Evolutionary conservation across 2,329 filamentous ascomycete genomes (phyloP).

Genomic region (Ascochyta rabiei): DNA sequence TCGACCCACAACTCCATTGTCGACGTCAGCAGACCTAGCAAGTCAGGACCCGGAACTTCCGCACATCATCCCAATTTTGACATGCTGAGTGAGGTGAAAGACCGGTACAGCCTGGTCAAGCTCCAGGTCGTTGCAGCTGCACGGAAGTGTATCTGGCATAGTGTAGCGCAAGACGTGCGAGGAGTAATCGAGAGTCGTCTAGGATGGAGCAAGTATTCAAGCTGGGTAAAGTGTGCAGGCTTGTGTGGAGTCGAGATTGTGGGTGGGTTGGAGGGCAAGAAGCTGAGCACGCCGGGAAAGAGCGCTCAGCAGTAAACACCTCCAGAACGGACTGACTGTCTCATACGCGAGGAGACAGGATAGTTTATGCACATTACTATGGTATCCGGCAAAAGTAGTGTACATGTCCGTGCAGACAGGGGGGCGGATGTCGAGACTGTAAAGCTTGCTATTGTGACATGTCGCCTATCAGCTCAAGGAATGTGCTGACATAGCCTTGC

Average conservation of each 20-base stretch:
- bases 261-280: not conserved
- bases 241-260: not conserved
- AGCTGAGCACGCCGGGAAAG: not conserved
- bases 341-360: not conserved
- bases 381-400: no score
- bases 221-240: not conserved
- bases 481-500: no score
- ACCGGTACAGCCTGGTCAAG: not conserved
- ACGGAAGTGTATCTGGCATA: not conserved
- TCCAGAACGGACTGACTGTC: not conserved
- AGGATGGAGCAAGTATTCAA: no score
- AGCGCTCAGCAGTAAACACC: not conserved
- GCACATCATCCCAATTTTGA: not conserved
- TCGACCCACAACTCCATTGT: slow-evolving; percentile 2
- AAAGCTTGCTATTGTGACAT: no score
- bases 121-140: not conserved
- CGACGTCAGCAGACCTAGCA: slow-evolving; percentile 8
- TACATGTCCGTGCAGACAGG: no score
- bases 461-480: no score
- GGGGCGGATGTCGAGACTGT: not conserved
- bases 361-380: not conserved
- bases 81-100: not conserved
- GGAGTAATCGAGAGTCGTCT: not conserved
- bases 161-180: not conserved
- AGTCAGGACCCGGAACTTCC: slow-evolving; percentile 1